phyloP scores from a whole-genome alignment of 23 red algal genomes.

The Chondrus crispus region DNA sequence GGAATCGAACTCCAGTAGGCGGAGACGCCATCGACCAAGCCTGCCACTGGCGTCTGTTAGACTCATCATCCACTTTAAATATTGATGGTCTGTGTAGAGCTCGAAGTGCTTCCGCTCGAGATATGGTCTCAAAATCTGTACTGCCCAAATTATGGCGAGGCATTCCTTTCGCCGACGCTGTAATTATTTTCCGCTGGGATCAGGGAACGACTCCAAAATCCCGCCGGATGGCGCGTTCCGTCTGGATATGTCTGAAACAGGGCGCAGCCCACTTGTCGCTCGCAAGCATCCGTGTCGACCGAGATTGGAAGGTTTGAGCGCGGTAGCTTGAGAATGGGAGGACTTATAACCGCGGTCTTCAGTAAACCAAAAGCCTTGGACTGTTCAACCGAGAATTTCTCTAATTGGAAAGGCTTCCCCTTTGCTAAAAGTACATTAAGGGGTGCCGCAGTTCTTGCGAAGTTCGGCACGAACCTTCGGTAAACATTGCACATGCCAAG shows the following conservation, averaged over 20 bases:
- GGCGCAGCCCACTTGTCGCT: background rate
- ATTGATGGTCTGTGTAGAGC: background rate
- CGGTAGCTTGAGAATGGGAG: background rate
- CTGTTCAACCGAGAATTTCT: background rate
- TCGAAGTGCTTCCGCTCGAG: background rate
- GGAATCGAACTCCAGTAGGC: background rate
- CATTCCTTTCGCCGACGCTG: background rate
- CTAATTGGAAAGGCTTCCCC: background rate
- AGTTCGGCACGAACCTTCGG: slow-evolving; percentile 6
- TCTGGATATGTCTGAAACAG: background rate
- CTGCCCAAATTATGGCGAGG: background rate
- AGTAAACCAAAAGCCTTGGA: slow-evolving; percentile 5
- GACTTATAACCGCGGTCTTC: background rate
- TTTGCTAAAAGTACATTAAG: background rate
- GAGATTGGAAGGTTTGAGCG: background rate
- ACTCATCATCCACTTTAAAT: background rate
- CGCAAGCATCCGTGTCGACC: background rate
- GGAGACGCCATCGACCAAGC: background rate
- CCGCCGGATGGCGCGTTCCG: background rate
- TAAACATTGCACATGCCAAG: slow-evolving; percentile 19
- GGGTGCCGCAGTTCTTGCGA: background rate
- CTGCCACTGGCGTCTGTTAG: background rate
- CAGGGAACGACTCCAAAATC: background rate
- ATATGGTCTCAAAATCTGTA: background rate
- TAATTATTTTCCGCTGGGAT: background rate